Evolutionary conservation across 331 rosid species (phyloP), one percentile per base, ranked within the genome.

Genomic region (Ulmus americana): DNA sequence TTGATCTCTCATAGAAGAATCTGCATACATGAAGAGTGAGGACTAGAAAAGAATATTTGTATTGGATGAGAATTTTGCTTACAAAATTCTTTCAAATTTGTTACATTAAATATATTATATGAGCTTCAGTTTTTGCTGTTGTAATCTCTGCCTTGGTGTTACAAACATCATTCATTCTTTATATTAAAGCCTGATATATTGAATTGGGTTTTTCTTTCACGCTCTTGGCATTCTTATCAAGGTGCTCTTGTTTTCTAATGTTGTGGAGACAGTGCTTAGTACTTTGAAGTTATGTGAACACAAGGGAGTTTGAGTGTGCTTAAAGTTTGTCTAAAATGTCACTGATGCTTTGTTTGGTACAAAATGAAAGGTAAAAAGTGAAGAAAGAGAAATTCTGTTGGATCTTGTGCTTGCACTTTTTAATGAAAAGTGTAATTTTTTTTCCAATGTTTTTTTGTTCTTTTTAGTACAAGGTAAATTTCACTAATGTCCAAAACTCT

Each of bases 21-120:
- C 22, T 12, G 13, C 44, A 41, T 63, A 50, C 71, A 64, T 39
- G 58, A 40, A 39, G 9, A 46, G 72, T 43, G 71, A 80, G 81
- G 68, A 63, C 67, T 48, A 44, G 48, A 57, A 51, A 48, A 28
- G 35, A 28, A 28, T 3, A 3, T 2, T 22, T 49, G 55, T 64
- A 41, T 72, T 69, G 74, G 47, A 60, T 68, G 59, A 45, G 46
- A 63, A 63, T 71, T 49, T 64, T 28, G 55, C 62, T 56, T 39
- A 45, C 46, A 55, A 49, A 28, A 73, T 80, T 80, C 79, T 73
- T 76, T 80, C 69, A 49, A 50, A 72, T 67, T 53, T 55, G 49
- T 73, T 73, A 48, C 43, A 68, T 61, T 65, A 47, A 39, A 38
- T 66, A 71, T 55, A 4, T 28, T 28, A 45, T 46, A 48, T 61